Base-by-base conservation (phyloP, 140 eudicot species). In the Erigeron philadelphicus region DNA sequence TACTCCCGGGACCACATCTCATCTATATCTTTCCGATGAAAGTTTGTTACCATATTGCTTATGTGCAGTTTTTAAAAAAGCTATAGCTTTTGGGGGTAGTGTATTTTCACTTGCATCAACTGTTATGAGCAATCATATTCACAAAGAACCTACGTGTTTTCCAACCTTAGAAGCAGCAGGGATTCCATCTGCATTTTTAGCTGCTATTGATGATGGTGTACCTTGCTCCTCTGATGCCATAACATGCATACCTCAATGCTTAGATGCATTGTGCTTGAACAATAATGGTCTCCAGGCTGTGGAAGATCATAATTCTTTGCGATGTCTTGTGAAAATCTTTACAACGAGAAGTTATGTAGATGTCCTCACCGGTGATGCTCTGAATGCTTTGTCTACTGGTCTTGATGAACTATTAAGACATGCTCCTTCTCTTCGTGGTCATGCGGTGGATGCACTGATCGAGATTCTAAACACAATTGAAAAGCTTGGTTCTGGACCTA, bases 81-180 rank as follows among this genome's bases (percentile, higher is more conserved):
- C 88, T 0, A 82, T 82, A 65, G 90, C 84, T 71, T 84, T 87
- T 75, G 90, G 90, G 64, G 95, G 88, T 61, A 88, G 90, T 15
- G 90, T 87, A 23, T 87, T 84, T 66, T 78, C 88, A 45, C 86
- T 80, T 66, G 95, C 90, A 50, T 84, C 88, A n/a, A 87, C 88
- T 54, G 88, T 84, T 8, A 82, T 87, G 90, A 82, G 90, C 78
- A 90, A 87, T 80, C 83, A 82, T 49, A 84, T 87, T 50, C 90
- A 87, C 67, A 84, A 87, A 47, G 90, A 87, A 77, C 95, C 90
- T 44, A 84, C 95, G 13, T 87, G 90, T 72, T 87, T 76, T 66
- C 6, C 90, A 60, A 73, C 76, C 68, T 56, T 87, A 47, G 95
- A 87, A 82, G 82, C 86, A 16, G 86, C 90, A 57, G 90, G 90